Evolutionary conservation across 75 land plant species (phyloP), one percentile per base, ranked within the genome.

Genomic region (Selaginella moellendorffii): DNA sequence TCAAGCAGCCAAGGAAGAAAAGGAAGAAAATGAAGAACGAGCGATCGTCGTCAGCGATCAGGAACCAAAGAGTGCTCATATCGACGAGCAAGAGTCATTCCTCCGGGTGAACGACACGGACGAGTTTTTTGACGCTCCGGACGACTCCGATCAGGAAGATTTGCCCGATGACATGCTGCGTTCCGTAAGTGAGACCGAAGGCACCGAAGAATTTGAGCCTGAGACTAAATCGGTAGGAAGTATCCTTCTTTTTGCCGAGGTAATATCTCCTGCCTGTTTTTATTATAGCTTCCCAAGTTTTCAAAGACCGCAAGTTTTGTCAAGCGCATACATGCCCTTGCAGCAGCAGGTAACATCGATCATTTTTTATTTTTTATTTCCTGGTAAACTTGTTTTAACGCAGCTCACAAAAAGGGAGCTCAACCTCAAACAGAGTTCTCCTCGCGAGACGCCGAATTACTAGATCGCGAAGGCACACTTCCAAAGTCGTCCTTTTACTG

Each of bases 111-210:
- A 77, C 54, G 97, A 91, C 74, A 74, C 77, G 9, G 97, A 91
- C 73, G 97, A 91, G 67, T 91, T 91, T 36, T 87, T 80, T 72
- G 97, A 87, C 69, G 85, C 79, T 62, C 80, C 78, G 27, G 88
- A 90, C 60, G 77, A 80, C 27, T 68, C 85, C 20, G 82, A 85
- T 28, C 70, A 61, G 70, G 79, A 75, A 20, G 31, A 61, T 24
- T 25, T 0, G 26, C 64, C 46, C 1, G 77, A 74, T 26, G 25
- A 53, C 53, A 36, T 1, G 12, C 51, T 2, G 58, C 69, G 51
- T n/a, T 29, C 53, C 18, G 61, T 51, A 2, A 29, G 28, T 2
- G 96, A 90, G 70, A 63, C 30, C 53, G 68, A 66, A 12, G 81
- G 80, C 70, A 52, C 81, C 61, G 63, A 71, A 9, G 71, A 64